Base-by-base conservation (phyloP, 495 filamentous ascomycete genomes). In the Emericellopsis terricola region DNA sequence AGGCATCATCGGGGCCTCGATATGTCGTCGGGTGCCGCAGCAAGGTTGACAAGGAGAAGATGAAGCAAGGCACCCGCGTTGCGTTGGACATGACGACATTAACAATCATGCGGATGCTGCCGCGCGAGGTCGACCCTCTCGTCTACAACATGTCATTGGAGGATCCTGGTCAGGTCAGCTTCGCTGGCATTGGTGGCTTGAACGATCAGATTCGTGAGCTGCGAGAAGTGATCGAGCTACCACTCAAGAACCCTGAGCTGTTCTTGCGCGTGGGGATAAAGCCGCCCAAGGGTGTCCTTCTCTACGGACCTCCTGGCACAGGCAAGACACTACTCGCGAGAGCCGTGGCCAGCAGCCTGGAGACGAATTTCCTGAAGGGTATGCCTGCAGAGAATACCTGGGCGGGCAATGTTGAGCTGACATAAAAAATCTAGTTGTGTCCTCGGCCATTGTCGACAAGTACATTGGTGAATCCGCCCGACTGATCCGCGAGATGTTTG, bases 141-240 rank as follows among this genome's bases (percentile, higher is more conserved):
- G 91, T 99, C 33, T 99, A 99, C 69, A 99, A 94, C 64, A 99
- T 99, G 91, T 99, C 91, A 28, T 61, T 99, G 38, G 91, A 96
- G 57, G 91, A 99, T 50, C 89, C 91, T 1, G 91, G 91, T 14
- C 85, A 94, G 54, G 79, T 99, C 55, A 93, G 79, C 63, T 99
- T 99, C 49, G 87, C 76, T n/a, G 91, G 91, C 42, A 99, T 99
- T 48, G 91, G 91, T 61, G 91, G 91, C 43, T 59, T 99, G 47
- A 99, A 99, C 57, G 91, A 99, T 41, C 91, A 99, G 60, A 99
- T 99, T 50, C 69, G 91, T 58, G 91, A 99, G 60, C 62, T 99
- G 38, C 72, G 91, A 44, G 91, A 99, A 59, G 91, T 99, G 33
- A 99, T 99, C 49, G 91, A 99, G 52, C 60, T 99, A 37, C 91